Evolutionary conservation across 306 rosid genomes (phyloP).

Genomic region (Citrullus colocynthis): DNA sequence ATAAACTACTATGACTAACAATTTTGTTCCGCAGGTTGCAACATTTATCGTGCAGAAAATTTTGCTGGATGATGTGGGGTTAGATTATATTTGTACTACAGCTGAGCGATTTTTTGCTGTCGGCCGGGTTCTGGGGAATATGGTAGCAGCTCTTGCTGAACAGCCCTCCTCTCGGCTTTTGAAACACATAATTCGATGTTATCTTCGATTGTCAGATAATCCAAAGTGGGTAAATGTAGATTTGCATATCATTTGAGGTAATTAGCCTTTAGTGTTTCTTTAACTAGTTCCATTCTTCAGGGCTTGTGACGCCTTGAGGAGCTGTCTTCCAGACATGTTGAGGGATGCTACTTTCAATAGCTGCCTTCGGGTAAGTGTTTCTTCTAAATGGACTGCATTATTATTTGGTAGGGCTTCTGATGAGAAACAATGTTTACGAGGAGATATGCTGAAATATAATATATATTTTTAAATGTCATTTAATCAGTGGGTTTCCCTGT

Average conservation of each 20-base stretch:
- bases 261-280: neutral
- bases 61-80: constrained; percentile 63
- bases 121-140: constrained; percentile 40
- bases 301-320: constrained; percentile 56
- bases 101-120: constrained; percentile 61
- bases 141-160: constrained; percentile 50
- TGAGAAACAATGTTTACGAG: neutral
- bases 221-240: constrained; percentile 34
- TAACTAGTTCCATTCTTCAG: constrained; percentile 18
- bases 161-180: constrained; percentile 64
- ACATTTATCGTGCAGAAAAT: constrained; percentile 62
- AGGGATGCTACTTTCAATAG: constrained; percentile 47
- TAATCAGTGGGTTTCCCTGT: neutral
- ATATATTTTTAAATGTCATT: neutral
- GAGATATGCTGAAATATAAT: neutral
- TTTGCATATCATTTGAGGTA: neutral
- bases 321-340: constrained; percentile 61
- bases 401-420: neutral
- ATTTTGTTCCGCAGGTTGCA: constrained; percentile 44
- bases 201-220: constrained; percentile 57
- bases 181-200: constrained; percentile 56
- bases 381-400: neutral
- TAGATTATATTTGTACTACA: constrained; percentile 58
- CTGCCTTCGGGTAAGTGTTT: constrained; percentile 49
- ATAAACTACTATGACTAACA: constrained; percentile 17